Conservation (phyloP, 2,329 filamentous ascomycete species). For the Tothia fuscella region DNA sequence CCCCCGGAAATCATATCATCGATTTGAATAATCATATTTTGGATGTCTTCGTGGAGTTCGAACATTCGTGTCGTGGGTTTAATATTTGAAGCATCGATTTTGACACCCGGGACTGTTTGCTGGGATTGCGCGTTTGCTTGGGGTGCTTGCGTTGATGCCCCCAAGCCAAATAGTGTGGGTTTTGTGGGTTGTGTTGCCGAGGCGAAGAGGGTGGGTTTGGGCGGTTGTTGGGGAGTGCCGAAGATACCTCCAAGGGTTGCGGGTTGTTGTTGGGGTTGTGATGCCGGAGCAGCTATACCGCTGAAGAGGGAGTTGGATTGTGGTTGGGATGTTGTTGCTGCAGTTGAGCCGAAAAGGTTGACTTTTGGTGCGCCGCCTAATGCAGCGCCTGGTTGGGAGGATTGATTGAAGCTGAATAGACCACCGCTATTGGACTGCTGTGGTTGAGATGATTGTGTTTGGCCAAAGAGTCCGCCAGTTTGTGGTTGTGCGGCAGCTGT, state of each 20-base stretch:
- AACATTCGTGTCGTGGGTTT: conserved; percentile 84
- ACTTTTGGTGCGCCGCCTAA: conserved; percentile 1
- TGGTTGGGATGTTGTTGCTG: neutral
- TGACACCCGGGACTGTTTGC: conserved; percentile 52
- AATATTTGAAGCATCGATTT: conserved; percentile 67
- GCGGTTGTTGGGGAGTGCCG: conserved; percentile 15
- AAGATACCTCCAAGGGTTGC: conserved; percentile 1
- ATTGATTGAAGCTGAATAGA: neutral
- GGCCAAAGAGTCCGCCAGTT: conserved; percentile 19
- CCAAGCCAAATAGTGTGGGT: neutral
- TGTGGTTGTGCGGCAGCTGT: neutral
- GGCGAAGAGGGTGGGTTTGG: no score
- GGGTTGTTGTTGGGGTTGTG: neutral
- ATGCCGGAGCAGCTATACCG: neutral
- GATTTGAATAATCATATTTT: conserved; percentile 63
- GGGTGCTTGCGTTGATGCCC: conserved; percentile 10
- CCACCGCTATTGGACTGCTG: conserved; percentile 10
- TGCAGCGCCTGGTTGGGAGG: neutral
- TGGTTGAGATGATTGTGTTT: conserved; percentile 20
- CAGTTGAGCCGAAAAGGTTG: neutral
- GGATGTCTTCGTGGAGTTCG: conserved; percentile 72
- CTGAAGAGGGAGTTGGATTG: neutral
- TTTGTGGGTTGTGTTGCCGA: conserved; percentile 14
- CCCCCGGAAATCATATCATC: conserved; percentile 73
- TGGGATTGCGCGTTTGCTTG: conserved; percentile 32